These are phyloP conservation scores for Venturia effusa DNA, from an alignment of 2,329 filamentous ascomycete species.

Conservation along the genomic window DNA sequence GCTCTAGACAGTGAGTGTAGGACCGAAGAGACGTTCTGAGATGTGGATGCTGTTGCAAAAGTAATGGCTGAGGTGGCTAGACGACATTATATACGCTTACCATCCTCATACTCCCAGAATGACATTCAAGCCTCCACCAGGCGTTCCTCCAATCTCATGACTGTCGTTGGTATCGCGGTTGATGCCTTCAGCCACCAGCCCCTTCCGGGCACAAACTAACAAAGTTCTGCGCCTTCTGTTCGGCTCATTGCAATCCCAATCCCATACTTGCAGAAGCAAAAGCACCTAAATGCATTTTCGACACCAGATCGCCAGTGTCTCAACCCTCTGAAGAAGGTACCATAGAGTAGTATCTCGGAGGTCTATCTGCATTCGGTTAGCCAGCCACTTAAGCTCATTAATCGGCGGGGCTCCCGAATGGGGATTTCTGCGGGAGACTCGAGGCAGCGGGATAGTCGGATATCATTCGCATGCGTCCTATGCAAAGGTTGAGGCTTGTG, in stretches of 20 bases:
- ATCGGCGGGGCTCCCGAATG: not conserved
- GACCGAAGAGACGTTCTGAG: too few relatives aligned
- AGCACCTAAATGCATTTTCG: not conserved
- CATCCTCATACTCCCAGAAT: not conserved
- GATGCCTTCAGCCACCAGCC: not conserved
- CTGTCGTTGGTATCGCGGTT: not conserved
- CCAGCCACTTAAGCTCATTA: not conserved
- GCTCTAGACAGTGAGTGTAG: not conserved
- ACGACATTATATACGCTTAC: not conserved
- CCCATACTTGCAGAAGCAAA: not conserved
- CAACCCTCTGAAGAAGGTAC: not conserved
- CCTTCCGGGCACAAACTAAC: not conserved
- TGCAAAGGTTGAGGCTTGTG: not conserved
- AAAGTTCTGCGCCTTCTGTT: too few relatives aligned
- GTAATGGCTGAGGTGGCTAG: not conserved
- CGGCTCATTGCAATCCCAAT: not conserved
- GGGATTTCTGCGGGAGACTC: not conserved
- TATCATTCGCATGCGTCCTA: not conserved
- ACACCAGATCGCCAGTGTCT: not conserved
- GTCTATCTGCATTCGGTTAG: not conserved
- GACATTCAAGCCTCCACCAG: too few relatives aligned
- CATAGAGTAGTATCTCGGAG: not conserved
- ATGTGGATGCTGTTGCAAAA: not conserved
- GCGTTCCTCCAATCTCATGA: not conserved
- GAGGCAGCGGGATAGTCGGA: not conserved